These are phyloP conservation scores for Botrytis elliptica DNA, from an alignment of 2,329 filamentous ascomycete genomes.

Conservation along the genomic window DNA sequence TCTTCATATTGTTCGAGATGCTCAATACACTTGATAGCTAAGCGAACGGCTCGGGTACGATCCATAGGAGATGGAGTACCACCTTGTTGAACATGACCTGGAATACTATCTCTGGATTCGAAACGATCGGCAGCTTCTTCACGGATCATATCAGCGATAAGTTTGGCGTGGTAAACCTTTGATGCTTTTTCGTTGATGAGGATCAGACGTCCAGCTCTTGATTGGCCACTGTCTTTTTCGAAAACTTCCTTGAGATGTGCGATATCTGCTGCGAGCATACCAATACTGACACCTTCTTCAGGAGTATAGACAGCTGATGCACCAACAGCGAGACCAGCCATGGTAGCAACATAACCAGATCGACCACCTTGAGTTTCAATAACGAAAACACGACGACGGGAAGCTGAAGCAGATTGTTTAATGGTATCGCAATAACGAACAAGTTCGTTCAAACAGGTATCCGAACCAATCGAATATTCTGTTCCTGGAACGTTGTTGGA, in stretches of 20 bases:
- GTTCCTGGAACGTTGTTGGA: constrained; percentile 98
- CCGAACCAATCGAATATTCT: constrained; percentile 93
- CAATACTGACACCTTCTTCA: constrained; percentile 90
- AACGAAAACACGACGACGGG: constrained; percentile 90
- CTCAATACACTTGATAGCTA: constrained; percentile 92
- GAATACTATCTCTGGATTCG: constrained; percentile 86
- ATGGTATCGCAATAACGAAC: constrained; percentile 97
- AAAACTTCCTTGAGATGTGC: constrained; percentile 85
- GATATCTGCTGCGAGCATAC: constrained; percentile 90
- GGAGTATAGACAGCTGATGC: constrained; percentile 94
- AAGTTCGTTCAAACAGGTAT: constrained; percentile 94
- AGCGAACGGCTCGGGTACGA: constrained; percentile 82
- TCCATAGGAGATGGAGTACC: constrained; percentile 95
- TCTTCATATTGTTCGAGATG: constrained; percentile 78
- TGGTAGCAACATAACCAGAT: constrained; percentile 88
- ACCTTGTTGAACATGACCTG: constrained; percentile 92
- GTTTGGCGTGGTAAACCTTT: constrained; percentile 83
- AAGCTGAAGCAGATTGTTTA: constrained; percentile 93
- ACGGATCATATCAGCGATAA: constrained; percentile 93
- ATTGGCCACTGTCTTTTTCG: constrained; percentile 79
- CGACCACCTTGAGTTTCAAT: constrained; percentile 96
- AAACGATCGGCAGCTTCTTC: constrained; percentile 91
- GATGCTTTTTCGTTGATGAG: constrained; percentile 96
- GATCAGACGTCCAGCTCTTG: constrained; percentile 87
- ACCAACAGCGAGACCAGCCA: constrained; percentile 87